Conservation (phyloP, 106 monocot genomes). For the Narthecium ossifragum region DNA sequence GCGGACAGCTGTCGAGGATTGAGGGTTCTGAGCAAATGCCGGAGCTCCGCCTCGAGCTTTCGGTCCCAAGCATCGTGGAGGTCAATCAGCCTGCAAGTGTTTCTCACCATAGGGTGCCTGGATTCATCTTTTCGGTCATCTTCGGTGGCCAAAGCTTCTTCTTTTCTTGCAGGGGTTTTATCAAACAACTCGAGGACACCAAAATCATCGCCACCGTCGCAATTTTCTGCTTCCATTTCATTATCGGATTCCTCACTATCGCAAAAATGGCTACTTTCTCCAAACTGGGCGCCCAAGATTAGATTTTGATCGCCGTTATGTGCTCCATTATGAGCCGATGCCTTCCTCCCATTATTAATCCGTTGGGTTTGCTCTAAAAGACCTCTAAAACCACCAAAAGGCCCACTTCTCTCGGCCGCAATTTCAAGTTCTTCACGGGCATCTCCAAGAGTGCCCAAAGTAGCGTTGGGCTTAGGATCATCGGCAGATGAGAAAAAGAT, state of each 20-base stretch:
- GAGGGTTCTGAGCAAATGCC: constrained; percentile 47
- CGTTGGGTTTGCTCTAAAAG: no score
- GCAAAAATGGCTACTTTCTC: constrained; percentile 4
- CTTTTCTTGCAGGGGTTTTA: background rate
- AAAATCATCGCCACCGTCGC: constrained; percentile 6
- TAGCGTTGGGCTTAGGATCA: background rate
- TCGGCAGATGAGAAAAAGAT: constrained; percentile 8
- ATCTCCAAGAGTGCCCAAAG: background rate
- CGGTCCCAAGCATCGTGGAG: constrained; percentile 60
- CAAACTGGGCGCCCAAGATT: constrained; percentile 2
- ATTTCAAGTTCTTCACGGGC: no score
- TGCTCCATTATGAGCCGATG: background rate
- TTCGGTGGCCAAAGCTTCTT: background rate
- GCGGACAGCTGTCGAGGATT: constrained; percentile 47
- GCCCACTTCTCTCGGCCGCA: no score
- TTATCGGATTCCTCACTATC: constrained; percentile 11
- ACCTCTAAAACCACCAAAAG: no score
- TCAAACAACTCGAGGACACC: constrained; percentile 19
- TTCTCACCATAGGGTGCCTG: constrained; percentile 51
- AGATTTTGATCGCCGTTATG: background rate
- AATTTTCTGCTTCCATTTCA: constrained; percentile 14
- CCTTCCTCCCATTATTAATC: background rate
- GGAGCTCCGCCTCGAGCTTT: constrained; percentile 56
- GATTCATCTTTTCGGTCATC: constrained; percentile 40
- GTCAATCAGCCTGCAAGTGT: constrained; percentile 61